Conservation (phyloP, 2,329 filamentous ascomycete genomes). For the Penicillium fuscoglaucum region DNA sequence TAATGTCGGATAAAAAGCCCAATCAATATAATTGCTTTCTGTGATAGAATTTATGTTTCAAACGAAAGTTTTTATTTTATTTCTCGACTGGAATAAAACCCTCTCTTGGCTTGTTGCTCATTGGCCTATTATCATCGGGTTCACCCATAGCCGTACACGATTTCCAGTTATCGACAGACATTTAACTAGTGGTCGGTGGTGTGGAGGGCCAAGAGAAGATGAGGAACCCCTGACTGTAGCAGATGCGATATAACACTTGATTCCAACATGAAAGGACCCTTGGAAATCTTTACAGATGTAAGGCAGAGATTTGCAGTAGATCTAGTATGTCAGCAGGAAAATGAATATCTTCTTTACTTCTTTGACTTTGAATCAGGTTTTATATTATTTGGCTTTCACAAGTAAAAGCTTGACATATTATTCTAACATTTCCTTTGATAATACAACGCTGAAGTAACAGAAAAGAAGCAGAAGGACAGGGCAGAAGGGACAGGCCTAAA, state of each 20-base stretch:
- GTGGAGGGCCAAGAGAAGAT: too few relatives aligned
- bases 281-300: not conserved
- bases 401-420: not conserved
- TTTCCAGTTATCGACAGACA: not conserved
- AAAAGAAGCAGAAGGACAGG: not conserved
- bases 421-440: not conserved
- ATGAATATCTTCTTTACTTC: not conserved
- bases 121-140: not conserved
- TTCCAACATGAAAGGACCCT: not conserved
- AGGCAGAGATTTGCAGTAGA: not conserved
- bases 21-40: not conserved
- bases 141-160: not conserved
- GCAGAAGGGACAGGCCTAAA: slow-evolving; percentile 20
- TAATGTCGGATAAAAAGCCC: not conserved
- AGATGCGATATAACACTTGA: too few relatives aligned
- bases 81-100: not conserved
- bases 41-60: not conserved
- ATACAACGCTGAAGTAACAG: not conserved
- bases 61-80: too few relatives aligned
- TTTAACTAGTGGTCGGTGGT: too few relatives aligned
- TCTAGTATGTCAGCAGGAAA: not conserved
- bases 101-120: not conserved
- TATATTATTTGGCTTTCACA: not conserved
- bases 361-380: not conserved
- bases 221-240: too few relatives aligned